Conservation (phyloP, 371 early-diverging fungal species). For the Circinella minor region DNA sequence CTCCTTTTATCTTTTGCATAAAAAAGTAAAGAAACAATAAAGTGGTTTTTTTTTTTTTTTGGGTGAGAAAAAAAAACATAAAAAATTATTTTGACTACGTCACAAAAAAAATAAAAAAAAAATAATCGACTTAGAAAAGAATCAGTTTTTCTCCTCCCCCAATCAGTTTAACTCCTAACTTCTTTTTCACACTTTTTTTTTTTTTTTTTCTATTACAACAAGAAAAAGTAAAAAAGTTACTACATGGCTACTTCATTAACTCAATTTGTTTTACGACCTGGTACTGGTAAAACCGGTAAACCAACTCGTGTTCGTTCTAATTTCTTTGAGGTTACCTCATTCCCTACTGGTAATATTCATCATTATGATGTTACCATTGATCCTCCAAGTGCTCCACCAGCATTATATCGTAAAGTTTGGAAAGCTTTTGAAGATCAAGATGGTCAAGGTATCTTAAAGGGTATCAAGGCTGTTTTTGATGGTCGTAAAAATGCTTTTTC, state of each 20-base stretch:
- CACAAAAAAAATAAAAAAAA: too few relatives aligned
- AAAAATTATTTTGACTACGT: too few relatives aligned
- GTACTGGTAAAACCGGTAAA: constrained; percentile 27
- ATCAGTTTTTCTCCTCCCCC: too few relatives aligned
- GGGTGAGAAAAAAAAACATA: too few relatives aligned
- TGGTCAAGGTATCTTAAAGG: constrained; percentile 32
- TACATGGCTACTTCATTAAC: constrained; percentile 27
- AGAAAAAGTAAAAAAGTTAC: neutral
- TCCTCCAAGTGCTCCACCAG: constrained; percentile 45
- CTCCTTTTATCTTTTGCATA: too few relatives aligned
- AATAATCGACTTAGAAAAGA: too few relatives aligned
- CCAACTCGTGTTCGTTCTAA: constrained; percentile 32
- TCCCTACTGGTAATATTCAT: constrained; percentile 45
- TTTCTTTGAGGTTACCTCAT: constrained; percentile 51
- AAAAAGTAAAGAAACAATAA: too few relatives aligned
- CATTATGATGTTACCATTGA: constrained; percentile 43
- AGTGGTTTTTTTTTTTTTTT: too few relatives aligned
- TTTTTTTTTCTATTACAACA: neutral
- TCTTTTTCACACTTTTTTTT: neutral
- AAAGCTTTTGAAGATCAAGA: constrained; percentile 40
- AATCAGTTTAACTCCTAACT: too few relatives aligned
- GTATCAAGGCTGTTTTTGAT: constrained; percentile 52
- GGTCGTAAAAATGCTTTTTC: constrained; percentile 56
- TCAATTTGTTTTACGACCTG: constrained; percentile 30
- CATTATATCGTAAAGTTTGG: constrained; percentile 54